phyloP scores from a whole-genome alignment of 768 basidiomycete genomes.

The Suillus alpinus region DNA sequence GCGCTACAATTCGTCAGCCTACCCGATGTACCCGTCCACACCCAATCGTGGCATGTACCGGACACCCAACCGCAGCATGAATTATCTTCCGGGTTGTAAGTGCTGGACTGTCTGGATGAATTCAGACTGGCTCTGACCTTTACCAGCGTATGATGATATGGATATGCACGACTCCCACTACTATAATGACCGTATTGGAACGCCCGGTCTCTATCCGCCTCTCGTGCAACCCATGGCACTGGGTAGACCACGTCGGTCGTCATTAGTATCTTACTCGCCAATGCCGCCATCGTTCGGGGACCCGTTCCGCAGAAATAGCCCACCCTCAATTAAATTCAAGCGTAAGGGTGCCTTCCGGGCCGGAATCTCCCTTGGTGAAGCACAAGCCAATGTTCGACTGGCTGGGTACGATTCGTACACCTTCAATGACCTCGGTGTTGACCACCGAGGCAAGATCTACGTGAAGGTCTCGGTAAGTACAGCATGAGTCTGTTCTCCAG shows the following conservation, averaged over 20 bases:
- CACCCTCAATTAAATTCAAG: constrained; percentile 66
- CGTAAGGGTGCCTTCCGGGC: constrained; percentile 64
- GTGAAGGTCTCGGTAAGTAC: constrained; percentile 58
- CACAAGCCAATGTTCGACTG: constrained; percentile 59
- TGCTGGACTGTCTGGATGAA: constrained; percentile 1
- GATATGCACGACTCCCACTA: too few species aligned
- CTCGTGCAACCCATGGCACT: constrained; percentile 19
- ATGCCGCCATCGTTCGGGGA: constrained; percentile 36
- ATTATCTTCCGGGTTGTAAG: constrained; percentile 43
- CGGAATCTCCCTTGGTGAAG: constrained; percentile 67
- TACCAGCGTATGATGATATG: constrained; percentile 55
- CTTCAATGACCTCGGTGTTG: constrained; percentile 63
- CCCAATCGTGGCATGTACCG: constrained; percentile 31
- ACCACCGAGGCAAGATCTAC: constrained; percentile 54
- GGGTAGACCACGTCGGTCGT: constrained; percentile 33
- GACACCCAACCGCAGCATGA: constrained; percentile 34
- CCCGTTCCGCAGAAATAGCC: constrained; percentile 46
- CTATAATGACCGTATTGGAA: constrained; percentile 12
- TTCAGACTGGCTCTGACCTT: constrained; percentile 1
- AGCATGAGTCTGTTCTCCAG: neutral
- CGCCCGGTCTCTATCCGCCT: constrained; percentile 21
- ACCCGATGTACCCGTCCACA: constrained; percentile 45
- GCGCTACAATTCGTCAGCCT: constrained; percentile 42
- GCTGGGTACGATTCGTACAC: constrained; percentile 63
- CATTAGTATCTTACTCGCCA: constrained; percentile 38